Evolutionary conservation across 2,329 filamentous ascomycete species (phyloP).

Genomic region (Aureobasidium sp.): DNA sequence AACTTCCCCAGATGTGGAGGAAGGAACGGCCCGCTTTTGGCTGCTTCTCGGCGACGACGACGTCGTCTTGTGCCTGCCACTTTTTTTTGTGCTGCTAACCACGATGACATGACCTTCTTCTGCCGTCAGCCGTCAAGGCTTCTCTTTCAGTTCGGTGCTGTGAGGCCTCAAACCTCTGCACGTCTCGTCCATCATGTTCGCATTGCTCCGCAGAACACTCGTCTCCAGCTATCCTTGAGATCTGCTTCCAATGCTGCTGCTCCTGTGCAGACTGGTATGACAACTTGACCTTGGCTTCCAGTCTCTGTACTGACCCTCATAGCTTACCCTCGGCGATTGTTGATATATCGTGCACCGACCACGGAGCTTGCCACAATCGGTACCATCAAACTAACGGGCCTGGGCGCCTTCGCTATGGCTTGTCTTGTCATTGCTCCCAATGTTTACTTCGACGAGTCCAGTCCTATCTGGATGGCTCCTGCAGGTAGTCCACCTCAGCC

Average conservation of each 20-base stretch:
- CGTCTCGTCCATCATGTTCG: background rate
- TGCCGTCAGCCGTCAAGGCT: slow-evolving; percentile 1
- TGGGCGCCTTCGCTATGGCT: slow-evolving; percentile 63
- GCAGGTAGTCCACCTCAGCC: slow-evolving; percentile 27
- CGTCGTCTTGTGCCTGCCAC: background rate
- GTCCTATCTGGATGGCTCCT: slow-evolving; percentile 36
- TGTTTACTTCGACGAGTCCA: slow-evolving; percentile 40
- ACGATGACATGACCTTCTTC: slow-evolving; percentile 8
- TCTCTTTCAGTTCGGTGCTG: background rate
- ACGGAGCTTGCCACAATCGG: slow-evolving; percentile 61
- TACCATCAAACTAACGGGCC: slow-evolving; percentile 61
- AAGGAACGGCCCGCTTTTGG: background rate
- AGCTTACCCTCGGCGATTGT: slow-evolving; percentile 49
- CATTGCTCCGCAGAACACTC: background rate
- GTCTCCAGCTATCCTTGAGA: background rate
- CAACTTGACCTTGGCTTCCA: background rate
- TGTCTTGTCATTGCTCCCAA: slow-evolving; percentile 55
- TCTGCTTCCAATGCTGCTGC: background rate
- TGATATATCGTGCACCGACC: slow-evolving; percentile 71
- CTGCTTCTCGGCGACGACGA: background rate
- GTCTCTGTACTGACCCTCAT: background rate
- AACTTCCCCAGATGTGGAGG: background rate
- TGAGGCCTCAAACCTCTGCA: background rate
- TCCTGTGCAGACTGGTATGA: background rate
- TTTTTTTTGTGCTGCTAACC: background rate